A percentile compares a stretch with the other conserved stretches of the same genome.
phyloP scores from a whole-genome alignment of 139 green algal genomes.

The Parachlorella kessleri region DNA sequence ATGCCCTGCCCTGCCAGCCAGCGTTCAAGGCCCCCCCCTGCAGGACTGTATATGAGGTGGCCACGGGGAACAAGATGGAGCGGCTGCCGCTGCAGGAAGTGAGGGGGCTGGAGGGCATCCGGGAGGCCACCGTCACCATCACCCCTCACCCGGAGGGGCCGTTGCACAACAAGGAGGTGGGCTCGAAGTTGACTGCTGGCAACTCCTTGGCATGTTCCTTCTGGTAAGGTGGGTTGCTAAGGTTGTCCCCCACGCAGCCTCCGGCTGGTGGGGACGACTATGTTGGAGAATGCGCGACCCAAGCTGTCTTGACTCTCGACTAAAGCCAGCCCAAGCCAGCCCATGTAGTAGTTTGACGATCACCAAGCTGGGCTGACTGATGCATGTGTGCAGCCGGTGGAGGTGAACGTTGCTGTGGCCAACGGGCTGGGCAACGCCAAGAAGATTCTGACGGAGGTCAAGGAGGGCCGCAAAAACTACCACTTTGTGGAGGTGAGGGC shows the following conservation, averaged over 20 bases:
- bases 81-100: constrained; percentile 41
- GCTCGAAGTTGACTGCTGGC: too few species aligned
- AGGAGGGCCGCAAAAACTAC: constrained; percentile 33
- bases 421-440: constrained; percentile 80
- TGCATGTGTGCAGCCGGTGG: constrained; percentile 27
- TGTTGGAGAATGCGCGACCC: too few species aligned
- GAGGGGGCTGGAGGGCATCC: constrained; percentile 69
- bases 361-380: too few species aligned
- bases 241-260: too few species aligned
- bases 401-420: constrained; percentile 61
- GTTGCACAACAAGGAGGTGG: constrained; percentile 31
- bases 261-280: too few species aligned
- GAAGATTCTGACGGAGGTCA: constrained; percentile 61
- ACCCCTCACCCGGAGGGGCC: constrained; percentile 32
- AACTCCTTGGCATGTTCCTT: too few species aligned
- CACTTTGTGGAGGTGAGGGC: constrained; percentile 66
- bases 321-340: too few species aligned
- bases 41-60: constrained; percentile 65
- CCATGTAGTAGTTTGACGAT: too few species aligned
- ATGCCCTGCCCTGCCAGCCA: too few species aligned
- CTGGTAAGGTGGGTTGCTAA: too few species aligned
- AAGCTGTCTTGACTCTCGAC: too few species aligned
- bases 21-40: not conserved
- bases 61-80: constrained; percentile 36
- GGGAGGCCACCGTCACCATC: constrained; percentile 56